phyloP scores from a whole-genome alignment of 176 grass and related monocot species.

The maize (Zea mays) region Zm-B73-REFERENCE-NAM-5.0 NC_050099.1:132151001-132151500 shows the following conservation, averaged over 20 bases:
- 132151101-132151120: background rate
- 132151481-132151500: constrained; percentile 45
- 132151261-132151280: constrained; percentile 34
- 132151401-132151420: constrained; percentile 37
- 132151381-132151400: constrained; percentile 26
- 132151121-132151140: background rate
- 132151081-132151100: background rate
- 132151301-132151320: constrained; percentile 31
- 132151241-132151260: background rate
- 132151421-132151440: constrained; percentile 32
- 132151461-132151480: constrained; percentile 40
- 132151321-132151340: background rate
- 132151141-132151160: background rate
- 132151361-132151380: constrained; percentile 21
- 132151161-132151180: background rate
- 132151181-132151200: background rate
- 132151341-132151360: constrained; percentile 1
- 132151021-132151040: too few relatives aligned
- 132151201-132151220: background rate
- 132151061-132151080: background rate
- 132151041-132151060: too few relatives aligned
- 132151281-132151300: constrained; percentile 14
- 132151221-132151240: background rate
- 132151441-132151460: constrained; percentile 45
- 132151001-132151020: too few relatives aligned